Evolutionary conservation across 78 protist species (phyloP), one percentile per base, ranked within the genome.

Genomic region (Emiliania huxleyi): DNA sequence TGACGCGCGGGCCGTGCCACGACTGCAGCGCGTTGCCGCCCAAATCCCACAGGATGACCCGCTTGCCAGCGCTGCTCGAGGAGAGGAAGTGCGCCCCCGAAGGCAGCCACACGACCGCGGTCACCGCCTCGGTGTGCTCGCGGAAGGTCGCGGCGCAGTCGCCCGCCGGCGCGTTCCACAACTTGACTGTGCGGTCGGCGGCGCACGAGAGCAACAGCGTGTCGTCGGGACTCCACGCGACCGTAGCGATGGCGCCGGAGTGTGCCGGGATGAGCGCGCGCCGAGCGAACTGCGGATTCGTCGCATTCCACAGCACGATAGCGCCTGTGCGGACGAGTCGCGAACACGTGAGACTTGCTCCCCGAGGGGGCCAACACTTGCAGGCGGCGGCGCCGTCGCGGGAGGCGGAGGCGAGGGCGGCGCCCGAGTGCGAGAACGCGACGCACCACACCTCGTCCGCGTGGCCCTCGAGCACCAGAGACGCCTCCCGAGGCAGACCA

Each of bases 391-490:
- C n/a, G 71, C 33, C 45, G 85, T 97, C 98, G 29, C 91, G 94
- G 11, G 97, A 95, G 6, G 97, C 96, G 12, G 96, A 89, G 73
- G 98, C 97, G 71, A 97, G 93, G 46, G 12, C 55, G n/a, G 42
- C 0, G 21, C 97, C 97, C 56, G 90, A 79, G 90, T 95, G 94
- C 21, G 97, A 95, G 73, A 95, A 96, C 52, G 81, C 75, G 18
- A 96, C 93, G 43, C 37, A 87, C 97, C 97, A 97, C 40, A 96
- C 96, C 93, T 96, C 97, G 92, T 97, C 97, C n/a, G 43, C 8
- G 90, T 96, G 98, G 49, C 56, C 87, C 49, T 81, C 94, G n/a
- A 97, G 90, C 43, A 52, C 75, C 4, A n/a, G n/a, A n/a, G n/a
- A n/a, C n/a, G n/a, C n/a, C n/a, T n/a, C n/a, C n/a, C n/a, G n/a